Base-by-base conservation (phyloP, 192 early-diverging fungal genomes). In the Dissophora ornata region DNA sequence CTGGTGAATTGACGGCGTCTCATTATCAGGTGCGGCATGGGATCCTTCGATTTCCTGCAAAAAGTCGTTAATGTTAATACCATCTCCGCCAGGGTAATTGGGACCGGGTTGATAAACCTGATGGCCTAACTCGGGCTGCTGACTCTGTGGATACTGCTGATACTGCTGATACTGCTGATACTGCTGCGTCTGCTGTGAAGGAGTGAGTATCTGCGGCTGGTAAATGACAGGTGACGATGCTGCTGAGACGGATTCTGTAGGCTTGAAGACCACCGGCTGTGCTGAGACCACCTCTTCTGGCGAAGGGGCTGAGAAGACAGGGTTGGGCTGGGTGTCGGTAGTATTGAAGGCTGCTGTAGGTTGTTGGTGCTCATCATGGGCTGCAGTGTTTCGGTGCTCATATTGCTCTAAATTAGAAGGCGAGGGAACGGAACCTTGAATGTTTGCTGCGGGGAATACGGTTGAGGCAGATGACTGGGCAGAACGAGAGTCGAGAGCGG, bases 401-500 rank as follows among this genome's bases (percentile, higher is more conserved):
- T 7, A 69, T 36, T 60, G 67, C 67, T 69, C 67, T 61, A 55
- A 69, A 69, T 69, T 60, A 36, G 67, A 33, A 25, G 38, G n/a
- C 16, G 51, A 11, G 24, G 40, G 16, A 5, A 34, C 26, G 18
- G 16, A 19, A 34, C 26, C 18, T 10, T 54, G 16, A 13, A 34
- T 60, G 22, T 4, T 33, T 44, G 1, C 29, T 4, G 53, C 54
- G 29, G 25, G 57, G 36, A 9, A n/a, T n/a, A n/a, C n/a, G n/a
- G n/a, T n/a, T n/a, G n/a, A n/a, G n/a, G n/a, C n/a, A n/a, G n/a
- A n/a, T n/a, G n/a, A n/a, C n/a, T n/a, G n/a, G n/a, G n/a, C n/a
- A n/a, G n/a, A n/a, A n/a, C n/a, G n/a, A n/a, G n/a, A n/a, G 18
- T 24, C 56, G 18, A 55, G 67, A 59, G 21, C 38, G 24, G 55